These are phyloP conservation scores for Vanilla planifolia DNA, from an alignment of 106 monocot species.

Conservation along the genomic window DNA sequence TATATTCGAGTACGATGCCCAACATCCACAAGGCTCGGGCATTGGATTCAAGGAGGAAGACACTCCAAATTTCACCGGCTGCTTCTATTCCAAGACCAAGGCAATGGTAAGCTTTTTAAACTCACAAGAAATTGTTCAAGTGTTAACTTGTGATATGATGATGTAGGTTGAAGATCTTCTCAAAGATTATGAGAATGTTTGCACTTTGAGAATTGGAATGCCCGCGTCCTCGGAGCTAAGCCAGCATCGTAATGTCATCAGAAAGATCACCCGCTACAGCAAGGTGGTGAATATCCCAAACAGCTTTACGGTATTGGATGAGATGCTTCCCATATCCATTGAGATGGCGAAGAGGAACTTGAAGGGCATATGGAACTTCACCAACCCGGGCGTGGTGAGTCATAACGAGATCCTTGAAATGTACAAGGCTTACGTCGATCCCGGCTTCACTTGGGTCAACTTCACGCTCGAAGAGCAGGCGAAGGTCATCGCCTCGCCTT, in stretches of 20 bases:
- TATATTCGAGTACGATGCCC: conserved; percentile 23
- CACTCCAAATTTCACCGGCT: conserved; percentile 20
- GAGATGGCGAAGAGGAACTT: conserved; percentile 30
- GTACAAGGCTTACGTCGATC: conserved; percentile 21
- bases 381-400: conserved; percentile 29
- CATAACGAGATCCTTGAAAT: conserved; percentile 33
- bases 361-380: conserved; percentile 32
- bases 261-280: conserved; percentile 24
- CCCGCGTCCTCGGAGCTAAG: conserved; percentile 26
- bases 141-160: not conserved
- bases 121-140: not conserved
- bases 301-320: conserved; percentile 29
- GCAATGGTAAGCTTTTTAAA: conserved; percentile 18
- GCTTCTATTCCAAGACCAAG: conserved; percentile 30
- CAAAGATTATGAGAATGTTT: conserved; percentile 27
- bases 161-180: conserved; percentile 31
- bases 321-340: conserved; percentile 24
- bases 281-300: conserved; percentile 33
- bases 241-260: conserved; percentile 30
- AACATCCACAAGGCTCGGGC: conserved; percentile 25
- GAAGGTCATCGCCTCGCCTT: conserved; percentile 24
- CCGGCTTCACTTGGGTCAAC: conserved; percentile 18
- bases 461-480: conserved; percentile 27
- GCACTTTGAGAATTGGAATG: conserved; percentile 26
- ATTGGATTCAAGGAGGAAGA: conserved; percentile 34